These are phyloP conservation scores for Crassisporium funariophilum DNA, from an alignment of 768 basidiomycete genomes.

Conservation along the genomic window DNA sequence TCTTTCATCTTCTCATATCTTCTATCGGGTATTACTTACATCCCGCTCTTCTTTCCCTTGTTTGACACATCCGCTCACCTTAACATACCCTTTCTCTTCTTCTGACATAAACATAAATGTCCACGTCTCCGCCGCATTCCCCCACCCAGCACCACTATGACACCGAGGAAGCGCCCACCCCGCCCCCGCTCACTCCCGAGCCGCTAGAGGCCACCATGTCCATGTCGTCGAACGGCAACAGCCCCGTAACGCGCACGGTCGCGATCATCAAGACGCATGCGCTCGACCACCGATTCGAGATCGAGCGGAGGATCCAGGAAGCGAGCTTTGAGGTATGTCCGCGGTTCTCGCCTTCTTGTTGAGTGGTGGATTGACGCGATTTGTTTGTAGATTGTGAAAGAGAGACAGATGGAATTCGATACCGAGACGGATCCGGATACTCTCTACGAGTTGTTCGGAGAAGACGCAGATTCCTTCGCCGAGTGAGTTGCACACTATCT, in stretches of 20 bases:
- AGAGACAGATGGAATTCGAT: conserved; percentile 88
- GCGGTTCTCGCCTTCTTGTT: not conserved
- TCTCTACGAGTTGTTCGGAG: conserved; percentile 78
- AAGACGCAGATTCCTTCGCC: conserved; percentile 70
- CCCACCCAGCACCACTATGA: conserved; percentile 19
- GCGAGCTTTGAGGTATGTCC: conserved; percentile 77
- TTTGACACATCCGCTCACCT: conserved; percentile 3
- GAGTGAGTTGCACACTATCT: conserved; percentile 56
- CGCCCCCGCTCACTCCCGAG: conserved; percentile 4
- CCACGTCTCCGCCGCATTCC: conserved; percentile 25
- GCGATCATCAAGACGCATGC: conserved; percentile 87
- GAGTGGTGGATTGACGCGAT: too few species aligned
- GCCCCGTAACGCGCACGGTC: conserved; percentile 60
- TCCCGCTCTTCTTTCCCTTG: not conserved
- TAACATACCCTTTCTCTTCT: conserved; percentile 3
- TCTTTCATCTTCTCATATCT: conserved; percentile 3
- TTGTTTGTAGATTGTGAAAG: conserved; percentile 66
- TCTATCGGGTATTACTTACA: too few species aligned
- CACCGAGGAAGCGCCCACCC: conserved; percentile 1
- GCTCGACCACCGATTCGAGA: conserved; percentile 71
- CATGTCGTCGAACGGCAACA: conserved; percentile 13
- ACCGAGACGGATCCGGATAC: conserved; percentile 80
- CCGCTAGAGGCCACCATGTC: conserved; percentile 15
- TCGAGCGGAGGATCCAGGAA: conserved; percentile 77
- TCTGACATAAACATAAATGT: conserved; percentile 21